Conservation (phyloP, 257 asterid species). For the Paulownia fortunei region DNA sequence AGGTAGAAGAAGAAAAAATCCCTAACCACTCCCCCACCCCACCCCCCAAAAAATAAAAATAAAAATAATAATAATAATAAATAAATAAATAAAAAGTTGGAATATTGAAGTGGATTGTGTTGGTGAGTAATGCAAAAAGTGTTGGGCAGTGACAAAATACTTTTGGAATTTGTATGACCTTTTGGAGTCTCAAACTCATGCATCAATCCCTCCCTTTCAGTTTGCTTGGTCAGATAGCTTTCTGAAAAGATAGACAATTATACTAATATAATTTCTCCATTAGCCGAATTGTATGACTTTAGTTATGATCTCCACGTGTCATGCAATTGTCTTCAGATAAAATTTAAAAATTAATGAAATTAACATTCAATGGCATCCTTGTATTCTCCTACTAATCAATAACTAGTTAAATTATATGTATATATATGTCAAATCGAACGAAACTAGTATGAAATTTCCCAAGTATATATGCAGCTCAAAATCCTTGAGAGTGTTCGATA, state of each 20-base stretch:
- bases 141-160: conserved; percentile 21
- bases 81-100: background rate
- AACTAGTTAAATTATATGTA: background rate
- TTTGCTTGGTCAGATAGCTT: background rate
- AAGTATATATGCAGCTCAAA: too few species aligned
- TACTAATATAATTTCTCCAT: background rate
- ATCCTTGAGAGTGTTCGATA: too few species aligned
- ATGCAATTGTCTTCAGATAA: background rate
- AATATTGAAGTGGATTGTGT: conserved; percentile 21
- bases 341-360: too few species aligned
- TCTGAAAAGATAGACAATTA: background rate
- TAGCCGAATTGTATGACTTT: conserved; percentile 32
- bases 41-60: too few species aligned
- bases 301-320: background rate
- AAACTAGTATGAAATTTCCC: too few species aligned
- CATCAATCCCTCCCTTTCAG: background rate
- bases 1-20: conserved; percentile 27
- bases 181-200: background rate
- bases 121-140: conserved; percentile 6
- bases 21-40: conserved; percentile 39
- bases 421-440: too few species aligned
- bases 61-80: too few species aligned
- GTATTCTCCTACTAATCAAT: too few species aligned
- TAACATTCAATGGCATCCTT: too few species aligned
- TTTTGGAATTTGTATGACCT: conserved; percentile 28